Percentiles rank a stretch among this genome's conserved stretches.
These are phyloP conservation scores for Yamadazyma ubonensis DNA, from an alignment of 805 yeast species.

Conservation along the genomic window DNA sequence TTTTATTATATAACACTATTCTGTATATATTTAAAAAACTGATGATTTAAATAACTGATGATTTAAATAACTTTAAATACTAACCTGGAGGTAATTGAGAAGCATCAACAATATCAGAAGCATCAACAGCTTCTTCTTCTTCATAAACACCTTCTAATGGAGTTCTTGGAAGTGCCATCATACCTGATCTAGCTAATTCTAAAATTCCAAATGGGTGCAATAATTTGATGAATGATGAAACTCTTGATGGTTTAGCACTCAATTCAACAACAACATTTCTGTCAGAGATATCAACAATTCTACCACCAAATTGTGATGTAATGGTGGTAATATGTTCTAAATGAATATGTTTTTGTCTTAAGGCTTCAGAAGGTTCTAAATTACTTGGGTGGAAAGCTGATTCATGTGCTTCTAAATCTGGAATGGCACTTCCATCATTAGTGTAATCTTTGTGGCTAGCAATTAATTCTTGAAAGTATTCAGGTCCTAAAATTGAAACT, in stretches of 20 bases:
- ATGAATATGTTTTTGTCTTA: conserved; percentile 91
- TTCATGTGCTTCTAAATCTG: conserved; percentile 44
- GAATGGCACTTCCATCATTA: conserved; percentile 39
- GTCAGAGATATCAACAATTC: conserved; percentile 86
- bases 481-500: conserved; percentile 94
- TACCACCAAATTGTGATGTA: conserved; percentile 88
- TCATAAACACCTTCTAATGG: conserved; percentile 60
- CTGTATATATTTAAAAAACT: too few species aligned
- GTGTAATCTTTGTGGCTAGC: conserved; percentile 69
- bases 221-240: conserved; percentile 81
- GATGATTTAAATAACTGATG: too few species aligned
- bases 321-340: conserved; percentile 79
- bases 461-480: conserved; percentile 91
- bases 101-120: conserved; percentile 75
- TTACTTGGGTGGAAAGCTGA: conserved; percentile 81
- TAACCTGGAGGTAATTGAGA: conserved; percentile 95
- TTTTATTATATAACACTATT: too few species aligned
- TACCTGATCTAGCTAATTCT: conserved; percentile 96
- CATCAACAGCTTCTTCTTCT: conserved; percentile 51
- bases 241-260: conserved; percentile 88
- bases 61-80: conserved; percentile 8
- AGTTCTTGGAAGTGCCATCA: conserved; percentile 98
- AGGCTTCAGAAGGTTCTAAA: conserved; percentile 84
- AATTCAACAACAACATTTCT: conserved; percentile 93
- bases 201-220: conserved; percentile 94